phyloP scores from a whole-genome alignment of 2,329 filamentous ascomycete genomes.

The Colletotrichum salicis region DNA sequence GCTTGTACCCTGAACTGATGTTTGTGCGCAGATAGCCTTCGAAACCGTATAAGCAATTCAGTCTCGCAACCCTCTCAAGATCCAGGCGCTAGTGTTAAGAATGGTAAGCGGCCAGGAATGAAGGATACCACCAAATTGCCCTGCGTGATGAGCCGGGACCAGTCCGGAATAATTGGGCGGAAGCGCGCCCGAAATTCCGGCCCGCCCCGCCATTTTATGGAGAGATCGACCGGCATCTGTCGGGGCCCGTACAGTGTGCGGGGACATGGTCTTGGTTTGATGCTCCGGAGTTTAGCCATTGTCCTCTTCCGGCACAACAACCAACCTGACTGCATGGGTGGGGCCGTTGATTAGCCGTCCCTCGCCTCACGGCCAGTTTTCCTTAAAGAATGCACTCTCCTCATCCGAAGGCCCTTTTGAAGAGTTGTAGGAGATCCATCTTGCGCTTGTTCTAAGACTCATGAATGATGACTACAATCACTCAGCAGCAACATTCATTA shows the following conservation, averaged over 20 bases:
- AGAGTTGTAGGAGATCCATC: neutral
- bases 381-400: neutral
- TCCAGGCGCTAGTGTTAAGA: too few species aligned
- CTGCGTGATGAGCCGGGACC: neutral
- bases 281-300: neutral
- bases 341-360: neutral
- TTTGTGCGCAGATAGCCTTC: too few species aligned
- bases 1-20: too few species aligned
- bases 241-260: too few species aligned
- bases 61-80: too few species aligned
- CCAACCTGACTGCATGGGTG: neutral
- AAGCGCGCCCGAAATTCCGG: conserved; percentile 8
- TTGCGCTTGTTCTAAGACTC: neutral
- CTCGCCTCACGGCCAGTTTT: neutral
- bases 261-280: neutral
- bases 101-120: too few species aligned
- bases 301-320: neutral
- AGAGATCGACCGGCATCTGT: neutral
- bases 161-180: neutral
- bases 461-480: conserved; percentile 17
- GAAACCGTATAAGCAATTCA: too few species aligned
- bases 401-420: neutral
- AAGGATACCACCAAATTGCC: neutral
- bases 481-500: neutral
- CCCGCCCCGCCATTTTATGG: neutral